Evolutionary conservation across 257 asterid genomes (phyloP), one percentile per base, ranked within the genome.

Genomic region (Plectranthus barbatus): DNA sequence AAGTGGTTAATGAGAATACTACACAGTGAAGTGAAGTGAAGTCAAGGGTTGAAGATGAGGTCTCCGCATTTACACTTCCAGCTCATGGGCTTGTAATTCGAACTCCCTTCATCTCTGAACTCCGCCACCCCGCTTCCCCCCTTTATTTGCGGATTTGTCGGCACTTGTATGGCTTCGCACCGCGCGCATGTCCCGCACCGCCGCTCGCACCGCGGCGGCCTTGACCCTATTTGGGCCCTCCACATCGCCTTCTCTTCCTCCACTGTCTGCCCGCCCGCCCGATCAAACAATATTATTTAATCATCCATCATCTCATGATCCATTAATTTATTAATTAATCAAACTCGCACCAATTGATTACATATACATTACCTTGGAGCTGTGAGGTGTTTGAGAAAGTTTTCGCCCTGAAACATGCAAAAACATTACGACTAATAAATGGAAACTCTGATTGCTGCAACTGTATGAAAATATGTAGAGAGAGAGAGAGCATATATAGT

Each of bases 41-140:
- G n/a, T 31, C 36, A 31, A 11, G 97, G 97, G 66, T 85, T 83
- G 84, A 87, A 82, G 54, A 91, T 82, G 71, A 77, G 72, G 75
- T 79, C 70, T 4, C 96, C 97, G 61, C 97, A 91, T 81, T 87
- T 91, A 76, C 97, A 87, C 76, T 91, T 91, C 96, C 97, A 91
- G 74, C 89, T 91, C 91, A 91, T 80, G 20, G 97, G 97, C 89
- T 91, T 91, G 96, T 91, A 87, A 60, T 91, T 79, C 24, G 84
- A 74, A 46, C 20, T 55, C 33, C 60, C 78, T 4, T 74, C 70
- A 9, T 61, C 73, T 49, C 75, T 54, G 12, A 37, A 62, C 59
- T 12, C 21, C 33, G 42, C 53, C 4, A 23, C 10, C 12, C 61
- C 1, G 62, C 24, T 1, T 45, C 7, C 6, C 10, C 63, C 77